Evolutionary conservation across 306 rosid species (phyloP).

Genomic region (Casuarina cunninghamiana): DNA sequence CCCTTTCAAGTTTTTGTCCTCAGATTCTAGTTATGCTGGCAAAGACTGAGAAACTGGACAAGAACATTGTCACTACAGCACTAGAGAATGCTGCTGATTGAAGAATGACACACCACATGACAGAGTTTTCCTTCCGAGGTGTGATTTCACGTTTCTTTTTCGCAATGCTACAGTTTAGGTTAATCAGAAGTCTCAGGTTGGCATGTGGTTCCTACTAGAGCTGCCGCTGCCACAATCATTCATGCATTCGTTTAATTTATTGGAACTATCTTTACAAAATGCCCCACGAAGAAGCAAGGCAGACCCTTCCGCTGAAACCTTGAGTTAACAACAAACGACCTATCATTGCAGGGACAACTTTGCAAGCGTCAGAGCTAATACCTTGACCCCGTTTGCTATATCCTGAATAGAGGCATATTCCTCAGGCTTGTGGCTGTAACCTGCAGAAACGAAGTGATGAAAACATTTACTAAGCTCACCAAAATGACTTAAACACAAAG

Average conservation of each 20-base stretch:
- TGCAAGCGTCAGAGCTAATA: conserved; percentile 78
- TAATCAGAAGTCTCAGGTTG: background rate
- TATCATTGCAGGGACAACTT: conserved; percentile 70
- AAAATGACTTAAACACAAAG: background rate
- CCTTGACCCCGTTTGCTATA: conserved; percentile 83
- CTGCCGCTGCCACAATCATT: background rate
- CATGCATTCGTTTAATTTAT: background rate
- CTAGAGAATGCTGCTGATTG: conserved; percentile 17
- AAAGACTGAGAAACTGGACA: conserved; percentile 33
- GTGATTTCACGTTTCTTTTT: background rate
- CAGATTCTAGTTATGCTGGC: conserved; percentile 60
- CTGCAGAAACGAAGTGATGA: conserved; percentile 47
- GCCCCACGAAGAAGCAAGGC: background rate
- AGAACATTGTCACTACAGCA: conserved; percentile 26
- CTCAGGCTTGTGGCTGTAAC: conserved; percentile 97
- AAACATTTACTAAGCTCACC: conserved; percentile 1
- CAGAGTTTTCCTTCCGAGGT: background rate
- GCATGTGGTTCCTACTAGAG: background rate
- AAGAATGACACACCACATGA: conserved; percentile 3
- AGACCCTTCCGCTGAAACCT: background rate
- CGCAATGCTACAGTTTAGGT: background rate
- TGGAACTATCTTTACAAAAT: background rate
- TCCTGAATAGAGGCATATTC: conserved; percentile 69
- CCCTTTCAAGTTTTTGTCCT: background rate
- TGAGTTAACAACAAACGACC: conserved; percentile 12